Percentiles rank a stretch among this genome's conserved stretches.
phyloP scores from a whole-genome alignment of 805 yeast genomes.

The Wickerhamomyces subpelliculosus region DNA sequence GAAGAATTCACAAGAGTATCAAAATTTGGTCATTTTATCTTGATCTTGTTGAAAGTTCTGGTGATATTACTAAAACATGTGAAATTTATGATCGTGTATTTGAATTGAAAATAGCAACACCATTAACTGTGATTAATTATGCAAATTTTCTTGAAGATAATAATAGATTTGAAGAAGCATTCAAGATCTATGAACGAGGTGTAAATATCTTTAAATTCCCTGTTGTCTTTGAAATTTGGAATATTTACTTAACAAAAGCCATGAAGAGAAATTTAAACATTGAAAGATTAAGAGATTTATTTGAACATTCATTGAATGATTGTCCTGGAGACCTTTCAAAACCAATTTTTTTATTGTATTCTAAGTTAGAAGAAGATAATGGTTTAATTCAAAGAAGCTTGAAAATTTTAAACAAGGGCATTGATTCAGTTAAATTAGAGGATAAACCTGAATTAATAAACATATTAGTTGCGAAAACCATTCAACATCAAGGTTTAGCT shows the following conservation, averaged over 20 bases:
- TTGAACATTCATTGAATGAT: slow-evolving; percentile 55
- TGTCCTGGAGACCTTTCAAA: slow-evolving; percentile 45
- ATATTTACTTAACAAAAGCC: slow-evolving; percentile 51
- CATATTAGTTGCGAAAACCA: slow-evolving; percentile 33
- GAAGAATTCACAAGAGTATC: slow-evolving; percentile 50
- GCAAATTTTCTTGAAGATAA: slow-evolving; percentile 51
- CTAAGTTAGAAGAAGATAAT: slow-evolving; percentile 49
- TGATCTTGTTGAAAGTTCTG: slow-evolving; percentile 57
- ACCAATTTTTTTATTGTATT: slow-evolving; percentile 46
- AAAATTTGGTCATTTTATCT: slow-evolving; percentile 70
- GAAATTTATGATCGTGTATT: slow-evolving; percentile 48
- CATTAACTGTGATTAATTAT: slow-evolving; percentile 57
- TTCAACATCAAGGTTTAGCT: slow-evolving; percentile 31
- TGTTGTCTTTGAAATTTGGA: slow-evolving; percentile 65
- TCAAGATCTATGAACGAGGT: slow-evolving; percentile 63
- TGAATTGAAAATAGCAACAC: slow-evolving; percentile 59
- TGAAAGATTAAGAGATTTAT: slow-evolving; percentile 64
- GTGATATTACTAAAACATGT: slow-evolving; percentile 32
- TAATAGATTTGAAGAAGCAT: slow-evolving; percentile 40
- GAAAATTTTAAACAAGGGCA: slow-evolving; percentile 37
- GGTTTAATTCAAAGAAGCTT: slow-evolving; percentile 48
- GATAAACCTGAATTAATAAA: slow-evolving; percentile 37
- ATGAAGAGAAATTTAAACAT: slow-evolving; percentile 28
- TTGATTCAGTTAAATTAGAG: slow-evolving; percentile 22
- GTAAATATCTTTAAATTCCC: slow-evolving; percentile 54